Base-by-base conservation (phyloP, 805 yeast species). In the Ogataea zsoltii region DNA sequence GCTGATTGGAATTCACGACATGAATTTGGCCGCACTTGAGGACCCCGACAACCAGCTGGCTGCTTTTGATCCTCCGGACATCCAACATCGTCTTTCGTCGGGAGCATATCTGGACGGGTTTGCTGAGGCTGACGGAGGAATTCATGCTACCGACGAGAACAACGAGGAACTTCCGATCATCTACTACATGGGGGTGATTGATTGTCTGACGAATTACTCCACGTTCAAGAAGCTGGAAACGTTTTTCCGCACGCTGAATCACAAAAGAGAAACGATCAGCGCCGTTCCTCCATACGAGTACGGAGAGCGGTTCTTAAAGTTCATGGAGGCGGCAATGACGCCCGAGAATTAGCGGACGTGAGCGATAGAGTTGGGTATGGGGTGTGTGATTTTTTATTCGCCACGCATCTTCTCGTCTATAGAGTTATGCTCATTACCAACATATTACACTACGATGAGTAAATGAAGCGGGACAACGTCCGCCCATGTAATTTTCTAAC, bases 141-240 rank as follows among this genome's bases (percentile, higher is more conserved):
- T 86, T 33, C 71, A 84, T 39, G 83, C 92, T 3, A 82, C 96
- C 1, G 79, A 83, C 58, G 82, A 72, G 43, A 56, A 75, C 26
- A 74, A 85, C 59, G 74, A 79, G 38, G 87, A 88, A 18, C 59
- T 79, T 29, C 73, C 79, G 25, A 78, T 84, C 44, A 78, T 92
- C 7, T 94, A 94, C 67, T 94, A 91, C 59, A 69, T 94, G 56
- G 99, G 99, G 7, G 84, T 94, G 31, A 94, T 94, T 52, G 99
- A 94, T 62, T 92, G 96, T 66, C 71, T 94, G 54, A 94, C 99
- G 0, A 80, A 80, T 51, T 88, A 88, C 57, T 81, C 87, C 0
- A 65, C 83, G 17, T 69, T 81, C 53, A 94, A 94, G 63, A 76
- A 78, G 51, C 63, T 90, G 37, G 99, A 94, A 61, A 92, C 98